Percentiles rank a stretch among this genome's conserved stretches.
phyloP scores from a whole-genome alignment of 768 basidiomycete species.

The Cubamyces lactineus region DNA sequence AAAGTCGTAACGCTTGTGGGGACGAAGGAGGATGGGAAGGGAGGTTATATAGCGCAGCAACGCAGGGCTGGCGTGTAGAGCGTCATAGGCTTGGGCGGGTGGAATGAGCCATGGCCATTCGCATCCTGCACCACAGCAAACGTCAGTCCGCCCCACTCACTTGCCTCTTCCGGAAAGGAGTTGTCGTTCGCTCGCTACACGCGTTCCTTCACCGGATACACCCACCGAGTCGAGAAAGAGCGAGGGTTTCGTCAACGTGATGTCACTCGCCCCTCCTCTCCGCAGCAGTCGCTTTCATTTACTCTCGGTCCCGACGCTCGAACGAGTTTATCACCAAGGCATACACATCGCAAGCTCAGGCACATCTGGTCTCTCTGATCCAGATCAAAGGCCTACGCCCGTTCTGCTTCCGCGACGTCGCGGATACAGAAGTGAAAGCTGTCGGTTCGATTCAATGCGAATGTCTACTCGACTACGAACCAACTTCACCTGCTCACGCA shows the following conservation, averaged over 20 bases:
- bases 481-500: too few relatives aligned
- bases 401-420: too few relatives aligned
- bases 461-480: too few relatives aligned
- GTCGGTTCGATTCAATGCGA: too few relatives aligned
- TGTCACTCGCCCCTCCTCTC: constrained; percentile 1
- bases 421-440: too few relatives aligned
- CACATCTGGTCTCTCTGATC: too few relatives aligned
- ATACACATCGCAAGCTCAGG: too few relatives aligned
- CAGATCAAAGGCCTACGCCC: too few relatives aligned
- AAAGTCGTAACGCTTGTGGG: constrained; percentile 15
- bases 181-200: neutral
- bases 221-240: neutral
- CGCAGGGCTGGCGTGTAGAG: neutral
- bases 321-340: neutral
- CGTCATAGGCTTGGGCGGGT: constrained; percentile 9
- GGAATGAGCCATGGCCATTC: neutral
- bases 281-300: too few relatives aligned
- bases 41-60: constrained; percentile 2
- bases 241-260: constrained; percentile 1
- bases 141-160: constrained; percentile 12
- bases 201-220: neutral
- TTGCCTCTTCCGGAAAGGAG: neutral
- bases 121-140: neutral
- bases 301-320: neutral
- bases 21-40: neutral